Percentiles rank a stretch among this genome's conserved stretches.
Conservation (phyloP, 1,284 basidiomycete genomes). For the Neotropicomus parvogracilis region DNA sequence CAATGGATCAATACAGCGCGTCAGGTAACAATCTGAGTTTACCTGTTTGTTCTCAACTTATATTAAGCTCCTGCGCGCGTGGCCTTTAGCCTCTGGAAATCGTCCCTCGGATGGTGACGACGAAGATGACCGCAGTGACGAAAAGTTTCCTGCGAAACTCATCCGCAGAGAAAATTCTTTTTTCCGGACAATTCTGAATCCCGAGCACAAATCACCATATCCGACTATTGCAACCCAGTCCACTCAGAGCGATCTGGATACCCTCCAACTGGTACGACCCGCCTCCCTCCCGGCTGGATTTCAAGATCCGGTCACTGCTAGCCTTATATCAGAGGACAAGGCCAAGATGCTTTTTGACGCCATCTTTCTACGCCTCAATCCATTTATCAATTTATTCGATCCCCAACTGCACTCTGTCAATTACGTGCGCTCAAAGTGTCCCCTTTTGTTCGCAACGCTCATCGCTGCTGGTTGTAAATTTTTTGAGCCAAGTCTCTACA, state of each 20-base stretch:
- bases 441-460: slow-evolving; percentile 78
- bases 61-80: slow-evolving; percentile 24
- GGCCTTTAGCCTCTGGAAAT: slow-evolving; percentile 38
- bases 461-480: slow-evolving; percentile 84
- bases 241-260: slow-evolving; percentile 29
- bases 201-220: slow-evolving; percentile 50
- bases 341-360: slow-evolving; percentile 69
- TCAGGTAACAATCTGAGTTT: slow-evolving; percentile 35
- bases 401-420: slow-evolving; percentile 67
- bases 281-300: slow-evolving; percentile 38
- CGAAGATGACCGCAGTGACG: slow-evolving; percentile 56
- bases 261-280: slow-evolving; percentile 35
- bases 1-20: slow-evolving; percentile 35
- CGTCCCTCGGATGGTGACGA: slow-evolving; percentile 53
- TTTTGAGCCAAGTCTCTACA: slow-evolving; percentile 68
- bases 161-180: slow-evolving; percentile 71
- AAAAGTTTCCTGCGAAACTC: slow-evolving; percentile 67
- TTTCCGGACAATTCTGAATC: slow-evolving; percentile 77
- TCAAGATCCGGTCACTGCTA: slow-evolving; percentile 65
- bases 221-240: slow-evolving; percentile 21
- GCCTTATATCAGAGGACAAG: slow-evolving; percentile 62
- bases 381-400: slow-evolving; percentile 83
- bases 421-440: slow-evolving; percentile 71
- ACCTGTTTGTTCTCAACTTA: slow-evolving; percentile 3
- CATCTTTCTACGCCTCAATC: slow-evolving; percentile 75